Base-by-base conservation (phyloP, 2,329 filamentous ascomycete species). In the Aureobasidium sp. region DNA sequence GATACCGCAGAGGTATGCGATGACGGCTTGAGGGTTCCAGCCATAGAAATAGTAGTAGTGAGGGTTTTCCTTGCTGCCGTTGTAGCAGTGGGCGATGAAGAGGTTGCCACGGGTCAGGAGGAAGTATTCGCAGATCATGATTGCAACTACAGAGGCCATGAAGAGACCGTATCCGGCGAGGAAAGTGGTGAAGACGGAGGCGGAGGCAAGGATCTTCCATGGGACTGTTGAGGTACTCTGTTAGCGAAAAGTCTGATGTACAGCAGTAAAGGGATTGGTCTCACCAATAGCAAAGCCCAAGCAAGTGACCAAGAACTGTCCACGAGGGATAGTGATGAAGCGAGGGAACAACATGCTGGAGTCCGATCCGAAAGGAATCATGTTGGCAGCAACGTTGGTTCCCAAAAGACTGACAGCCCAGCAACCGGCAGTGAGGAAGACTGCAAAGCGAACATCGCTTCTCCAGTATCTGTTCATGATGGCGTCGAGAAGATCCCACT, bases 161-260 rank as follows among this genome's bases (percentile, higher is more conserved):
- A 60, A 60, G n/a, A 60, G 46, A 10, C 57, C 57, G 17, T 60
- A 72, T 8, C 69, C 70, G 10, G 65, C 79, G 78, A 90, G 85
- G 74, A 90, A 89, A 2, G 68, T 69, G 5, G 87, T 75, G 68
- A 87, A 85, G 1, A 80, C 84, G 1, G 73, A 70, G 2, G 84
- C 84, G 0, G 80, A 84, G 36, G 73, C 78, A 34, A 87, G 75
- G 62, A 88, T 86, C 73, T 86, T 86, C 85, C 84, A 87, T 1
- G 84, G 85, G n/a, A 60, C 57, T 47, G 9, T 47, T 34, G 8
- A 23, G 36, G n/a, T 32, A 12, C 2, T 2, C 0, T 47, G 37
- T 55, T 44, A 37, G 34, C 5, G 12, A 27, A 29, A 17, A 6
- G 44, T 47, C 15, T 9, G 10, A 2, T 34, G 32, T 34, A 34